Evolutionary conservation across 345 rosid species (phyloP), one percentile per base, ranked within the genome.

Genomic region (Mangifera indica): DNA sequence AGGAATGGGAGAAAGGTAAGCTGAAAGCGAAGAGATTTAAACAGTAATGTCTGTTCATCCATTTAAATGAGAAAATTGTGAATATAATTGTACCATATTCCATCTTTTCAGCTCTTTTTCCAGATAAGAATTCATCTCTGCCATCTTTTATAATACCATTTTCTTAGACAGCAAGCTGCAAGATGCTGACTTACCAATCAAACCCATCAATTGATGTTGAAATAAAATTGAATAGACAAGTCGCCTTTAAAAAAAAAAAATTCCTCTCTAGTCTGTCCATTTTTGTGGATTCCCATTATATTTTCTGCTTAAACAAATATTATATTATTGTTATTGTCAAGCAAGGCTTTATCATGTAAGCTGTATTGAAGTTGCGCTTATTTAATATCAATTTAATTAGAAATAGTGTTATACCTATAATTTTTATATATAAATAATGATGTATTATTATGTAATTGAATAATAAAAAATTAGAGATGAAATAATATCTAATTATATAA

Each of bases 1-100:
- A 55, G 72, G 63, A 11, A 42, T 42, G 72, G 54, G 46, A 51
- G 67, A 74, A 74, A 48, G 42, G 53, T 51, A 21, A 37, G 13
- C 22, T 3, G 17, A 7, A 37, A 64, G 21, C 7, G 51, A 67
- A 67, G 71, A 53, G 37, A 67, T 69, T 42, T 32, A 20, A 60
- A 21, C 37, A 15, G 34, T 9, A 60, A 52, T 46, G 73, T n/a
- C 26, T 44, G 9, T 61, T 53, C 5, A 37, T 67, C 54, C 67
- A 10, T 68, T 55, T 44, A 11, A 68, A 68, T 1, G 22, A 22
- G 20, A 68, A 40, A 25, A 59, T 29, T 53, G 46, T 32, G 58
- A 53, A 15, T 49, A 12, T 49, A 32, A 67, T 34, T 53, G 29
- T 21, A 53, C 48, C 9, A n/a, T 32, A 49, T 66, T 66, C 15